Percentiles rank a stretch among this genome's conserved stretches.
phyloP scores from a whole-genome alignment of 2,329 filamentous ascomycete genomes.

The Verticillium longisporum region DNA sequence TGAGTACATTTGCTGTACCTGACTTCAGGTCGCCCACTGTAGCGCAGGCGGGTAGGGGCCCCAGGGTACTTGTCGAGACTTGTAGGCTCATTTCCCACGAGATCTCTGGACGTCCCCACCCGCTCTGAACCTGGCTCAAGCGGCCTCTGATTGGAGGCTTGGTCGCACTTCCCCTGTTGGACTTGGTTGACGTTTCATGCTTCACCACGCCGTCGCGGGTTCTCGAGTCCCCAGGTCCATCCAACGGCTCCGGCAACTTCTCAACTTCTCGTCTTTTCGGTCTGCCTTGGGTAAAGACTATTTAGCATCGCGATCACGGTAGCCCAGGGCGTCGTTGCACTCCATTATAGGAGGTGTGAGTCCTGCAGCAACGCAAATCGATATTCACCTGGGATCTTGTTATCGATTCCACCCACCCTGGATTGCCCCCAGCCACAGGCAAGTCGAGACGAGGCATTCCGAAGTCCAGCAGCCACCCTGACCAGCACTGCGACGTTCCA shows the following conservation, averaged over 20 bases:
- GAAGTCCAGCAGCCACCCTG: background rate
- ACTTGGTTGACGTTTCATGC: constrained; percentile 21
- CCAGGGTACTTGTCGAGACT: background rate
- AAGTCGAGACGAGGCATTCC: background rate
- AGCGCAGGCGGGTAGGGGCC: background rate
- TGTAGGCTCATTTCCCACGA: constrained; percentile 1
- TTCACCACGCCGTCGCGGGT: constrained; percentile 20
- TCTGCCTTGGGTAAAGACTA: constrained; percentile 4
- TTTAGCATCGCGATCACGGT: background rate
- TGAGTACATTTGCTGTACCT: background rate
- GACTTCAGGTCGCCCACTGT: background rate
- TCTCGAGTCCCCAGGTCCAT: constrained; percentile 5
- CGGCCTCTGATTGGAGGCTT: constrained; percentile 12
- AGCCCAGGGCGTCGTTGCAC: background rate
- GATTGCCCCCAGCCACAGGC: background rate
- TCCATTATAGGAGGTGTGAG: constrained; percentile 5
- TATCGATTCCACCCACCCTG: constrained; percentile 1
- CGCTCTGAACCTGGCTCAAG: background rate
- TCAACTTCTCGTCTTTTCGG: constrained; percentile 2
- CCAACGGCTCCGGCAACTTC: background rate
- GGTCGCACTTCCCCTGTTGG: constrained; percentile 1
- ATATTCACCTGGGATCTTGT: background rate
- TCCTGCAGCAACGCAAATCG: background rate
- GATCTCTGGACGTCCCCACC: constrained; percentile 1
- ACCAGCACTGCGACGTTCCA: background rate